Evolutionary conservation across 176 grass and related monocot species (phyloP), one percentile per base, ranked within the genome.

Genomic region (Oryza glumipatula): DNA sequence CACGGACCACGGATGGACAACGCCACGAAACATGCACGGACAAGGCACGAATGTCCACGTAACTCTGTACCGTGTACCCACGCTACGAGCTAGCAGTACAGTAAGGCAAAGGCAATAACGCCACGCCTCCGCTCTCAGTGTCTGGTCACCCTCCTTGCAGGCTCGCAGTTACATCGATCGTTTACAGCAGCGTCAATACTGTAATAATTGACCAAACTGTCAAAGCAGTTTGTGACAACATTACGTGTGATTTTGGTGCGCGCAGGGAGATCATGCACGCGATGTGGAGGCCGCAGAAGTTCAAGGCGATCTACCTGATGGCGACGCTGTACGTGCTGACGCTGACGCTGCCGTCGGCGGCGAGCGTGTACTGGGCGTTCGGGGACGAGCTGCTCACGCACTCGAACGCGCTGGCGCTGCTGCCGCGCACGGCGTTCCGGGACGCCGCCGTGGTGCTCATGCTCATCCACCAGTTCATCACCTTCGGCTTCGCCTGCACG

Each of bases 211-310:
- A 72, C 43, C 48, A 11, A 64, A 61, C 56, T 7, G 6, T 44
- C 11, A 63, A 65, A 63, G 56, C 48, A 56, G 12, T 49, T 47
- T 7, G 9, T 23, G 21, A 5, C 21, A 23, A 16, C 32, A 11
- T 35, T 54, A 17, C 24, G 30, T 41, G 30, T 68, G 82, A 26
- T 23, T 63, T 43, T 30, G 9, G 46, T 82, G 19, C 0, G 43
- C 82, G 70, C 92, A 96, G 96, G 60, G 96, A 99, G 86, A 94
- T 99, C 66, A 99, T 99, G 96, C 96, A 99, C 63, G 96, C 96
- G n/a, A 99, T 99, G 96, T 99, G 96, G 96, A 85, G 92, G 6
- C 96, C 96, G 12, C 96, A 99, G 78, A 99, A 99, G 89, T 99
- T 99, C 87, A 99, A 99, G 92, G 90, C 90, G 7, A 96, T 99